These are phyloP conservation scores for Madurella mycetomatis DNA, from an alignment of 2,329 filamentous ascomycete species.

Conservation along the genomic window DNA sequence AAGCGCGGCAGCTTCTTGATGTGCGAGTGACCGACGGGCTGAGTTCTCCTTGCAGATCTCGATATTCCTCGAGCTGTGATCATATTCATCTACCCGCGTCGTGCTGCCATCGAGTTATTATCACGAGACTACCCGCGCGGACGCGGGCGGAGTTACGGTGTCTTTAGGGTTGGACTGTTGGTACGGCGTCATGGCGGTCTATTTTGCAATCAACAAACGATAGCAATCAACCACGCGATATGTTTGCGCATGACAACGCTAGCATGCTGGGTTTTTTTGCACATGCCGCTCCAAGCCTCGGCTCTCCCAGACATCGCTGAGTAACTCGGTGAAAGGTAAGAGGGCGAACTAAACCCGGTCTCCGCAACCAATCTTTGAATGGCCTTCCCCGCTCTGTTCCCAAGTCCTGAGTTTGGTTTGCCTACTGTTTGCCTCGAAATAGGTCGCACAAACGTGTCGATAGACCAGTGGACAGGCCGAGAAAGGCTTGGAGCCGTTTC, in stretches of 20 bases:
- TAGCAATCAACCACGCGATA: background rate
- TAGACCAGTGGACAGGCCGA: background rate
- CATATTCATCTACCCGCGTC: too few species aligned
- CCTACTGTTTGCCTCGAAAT: background rate
- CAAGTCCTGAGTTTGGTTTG: too few species aligned
- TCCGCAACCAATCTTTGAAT: too few species aligned
- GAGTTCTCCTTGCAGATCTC: constrained; percentile 3
- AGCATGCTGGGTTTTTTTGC: background rate
- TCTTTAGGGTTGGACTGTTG: background rate
- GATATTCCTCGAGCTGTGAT: constrained; percentile 12
- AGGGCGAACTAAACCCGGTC: too few species aligned
- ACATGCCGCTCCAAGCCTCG: background rate
- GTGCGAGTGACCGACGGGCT: background rate
- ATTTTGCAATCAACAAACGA: background rate
- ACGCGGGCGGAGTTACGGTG: background rate
- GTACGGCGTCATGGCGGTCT: background rate
- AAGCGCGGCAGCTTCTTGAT: constrained; percentile 28
- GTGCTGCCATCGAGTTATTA: background rate
- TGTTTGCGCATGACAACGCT: background rate
- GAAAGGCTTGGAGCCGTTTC: background rate
- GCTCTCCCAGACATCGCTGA: background rate
- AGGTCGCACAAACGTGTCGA: background rate
- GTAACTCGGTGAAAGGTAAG: too few species aligned
- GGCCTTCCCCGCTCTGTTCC: too few species aligned
- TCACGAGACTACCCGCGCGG: background rate